Conservation (phyloP, 1,284 basidiomycete genomes). For the Omphalotus olearius region DNA sequence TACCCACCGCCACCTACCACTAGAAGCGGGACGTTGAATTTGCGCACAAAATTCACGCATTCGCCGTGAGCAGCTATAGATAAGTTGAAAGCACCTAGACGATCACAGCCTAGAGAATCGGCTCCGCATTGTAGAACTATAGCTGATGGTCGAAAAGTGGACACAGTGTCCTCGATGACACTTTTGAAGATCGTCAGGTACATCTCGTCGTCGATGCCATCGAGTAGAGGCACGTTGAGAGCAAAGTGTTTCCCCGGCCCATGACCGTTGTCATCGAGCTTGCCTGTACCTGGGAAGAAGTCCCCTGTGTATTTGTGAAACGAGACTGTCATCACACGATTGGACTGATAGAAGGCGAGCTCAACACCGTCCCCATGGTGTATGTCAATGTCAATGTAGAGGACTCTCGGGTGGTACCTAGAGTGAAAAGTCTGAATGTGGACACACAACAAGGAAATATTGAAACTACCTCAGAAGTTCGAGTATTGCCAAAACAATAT, state of each 20-base stretch:
- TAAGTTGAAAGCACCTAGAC: constrained; percentile 95
- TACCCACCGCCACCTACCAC: constrained; percentile 96
- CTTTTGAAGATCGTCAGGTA: constrained; percentile 95
- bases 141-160: constrained; percentile 82
- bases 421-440: not conserved
- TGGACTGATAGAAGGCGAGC: constrained; percentile 96
- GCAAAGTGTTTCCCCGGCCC: constrained; percentile 92
- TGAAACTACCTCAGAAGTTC: constrained; percentile 74
- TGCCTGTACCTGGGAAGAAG: constrained; percentile 97
- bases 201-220: constrained; percentile 97
- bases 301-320: constrained; percentile 99
- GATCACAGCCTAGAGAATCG: constrained; percentile 92
- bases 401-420: constrained; percentile 85
- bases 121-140: constrained; percentile 98
- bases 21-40: constrained; percentile 86
- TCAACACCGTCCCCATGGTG: constrained; percentile 98
- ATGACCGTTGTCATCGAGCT: constrained; percentile 86
- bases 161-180: constrained; percentile 92
- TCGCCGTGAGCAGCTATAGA: constrained; percentile 99
- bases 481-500: constrained; percentile 91
- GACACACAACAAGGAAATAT: not conserved
- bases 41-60: constrained; percentile 94
- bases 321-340: constrained; percentile 97
- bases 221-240: constrained; percentile 92
- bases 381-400: constrained; percentile 97